phyloP scores from a whole-genome alignment of 2,329 filamentous ascomycete genomes.

The Fusarium dimerum region DNA sequence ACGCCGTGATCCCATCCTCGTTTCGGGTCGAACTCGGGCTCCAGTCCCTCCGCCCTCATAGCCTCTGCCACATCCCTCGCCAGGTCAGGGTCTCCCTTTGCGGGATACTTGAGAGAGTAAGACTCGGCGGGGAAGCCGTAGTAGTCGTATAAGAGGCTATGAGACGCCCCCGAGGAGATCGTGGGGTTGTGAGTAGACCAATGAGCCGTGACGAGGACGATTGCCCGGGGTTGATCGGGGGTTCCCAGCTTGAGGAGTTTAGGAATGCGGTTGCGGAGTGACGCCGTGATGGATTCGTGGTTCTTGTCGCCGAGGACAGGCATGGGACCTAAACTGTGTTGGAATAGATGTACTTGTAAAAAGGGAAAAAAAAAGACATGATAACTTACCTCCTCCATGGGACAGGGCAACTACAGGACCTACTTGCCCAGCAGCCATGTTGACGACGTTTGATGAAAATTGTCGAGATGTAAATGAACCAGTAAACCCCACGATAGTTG shows the following conservation, averaged over 20 bases:
- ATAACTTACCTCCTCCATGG: constrained; percentile 47
- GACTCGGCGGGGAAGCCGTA: constrained; percentile 57
- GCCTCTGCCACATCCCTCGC: constrained; percentile 50
- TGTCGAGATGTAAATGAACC: too few relatives aligned
- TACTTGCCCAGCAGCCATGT: too few relatives aligned
- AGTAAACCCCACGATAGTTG: not conserved
- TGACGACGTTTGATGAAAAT: too few relatives aligned
- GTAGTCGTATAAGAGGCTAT: constrained; percentile 59
- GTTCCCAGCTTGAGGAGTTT: constrained; percentile 56
- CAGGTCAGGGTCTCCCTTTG: constrained; percentile 55
- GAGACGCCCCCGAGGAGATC: constrained; percentile 51
- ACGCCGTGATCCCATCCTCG: constrained; percentile 63
- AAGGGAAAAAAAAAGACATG: not conserved
- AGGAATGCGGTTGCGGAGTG: constrained; percentile 54
- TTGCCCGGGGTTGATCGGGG: constrained; percentile 49
- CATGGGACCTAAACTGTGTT: constrained; percentile 48
- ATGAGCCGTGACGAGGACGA: constrained; percentile 60
- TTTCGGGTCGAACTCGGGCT: constrained; percentile 38
- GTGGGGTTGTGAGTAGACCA: constrained; percentile 52
- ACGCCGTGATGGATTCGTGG: constrained; percentile 52
- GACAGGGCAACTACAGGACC: constrained; percentile 49
- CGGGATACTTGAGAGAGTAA: constrained; percentile 58
- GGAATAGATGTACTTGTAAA: not conserved
- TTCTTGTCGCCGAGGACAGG: constrained; percentile 57
- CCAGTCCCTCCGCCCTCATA: constrained; percentile 48